Base-by-base conservation (phyloP, 108 stramenopile genomes). In the Cyclotella distinguenda region DNA sequence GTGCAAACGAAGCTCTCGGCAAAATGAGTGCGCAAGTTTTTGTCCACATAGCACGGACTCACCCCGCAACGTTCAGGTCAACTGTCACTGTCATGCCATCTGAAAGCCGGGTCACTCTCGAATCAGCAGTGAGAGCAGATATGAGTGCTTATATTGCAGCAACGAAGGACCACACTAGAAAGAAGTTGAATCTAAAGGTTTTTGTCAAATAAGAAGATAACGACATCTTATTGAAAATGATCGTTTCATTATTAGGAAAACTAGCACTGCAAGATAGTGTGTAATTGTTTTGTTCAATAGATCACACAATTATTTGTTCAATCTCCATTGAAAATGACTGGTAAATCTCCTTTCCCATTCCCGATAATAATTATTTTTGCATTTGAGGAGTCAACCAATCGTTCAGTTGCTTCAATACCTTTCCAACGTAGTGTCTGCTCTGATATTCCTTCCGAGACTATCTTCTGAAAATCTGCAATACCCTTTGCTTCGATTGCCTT, bases 41-140 rank as follows among this genome's bases (percentile, higher is more conserved):
- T 70, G 77, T 85, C 10, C 78, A 86, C 27, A 60, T 86, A 25
- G 87, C 84, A 15, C 81, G 89, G 18, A 79, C 84, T 30, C 63
- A 83, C 27, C 86, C 93, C 0, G 56, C 62, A 8, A 46, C 84
- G 2, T 94, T 94, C 76, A 94, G 91, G 61, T 72, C 77, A 22
- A 70, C 85, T 32, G 67, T 93, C 76, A 28, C 74, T 26, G 32
- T 61, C 0, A 68, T 82, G 39, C 32, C 79, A 22, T 78, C 77
- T 19, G 80, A 83, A 8, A 83, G 84, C 43, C 72, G 89, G 34
- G 72, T 72, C 22, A 59, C 85, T 22, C 74, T 94, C 47, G 89
- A 94, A 59, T 72, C 77, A 62, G 84, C 93, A 28, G 86, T 94
- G 4, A 84, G 93, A 30, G 89, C 83, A 13, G 93, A 94, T 55